Conservation (phyloP, 2,329 filamentous ascomycete genomes). For the Juglanconis sp. region DNA sequence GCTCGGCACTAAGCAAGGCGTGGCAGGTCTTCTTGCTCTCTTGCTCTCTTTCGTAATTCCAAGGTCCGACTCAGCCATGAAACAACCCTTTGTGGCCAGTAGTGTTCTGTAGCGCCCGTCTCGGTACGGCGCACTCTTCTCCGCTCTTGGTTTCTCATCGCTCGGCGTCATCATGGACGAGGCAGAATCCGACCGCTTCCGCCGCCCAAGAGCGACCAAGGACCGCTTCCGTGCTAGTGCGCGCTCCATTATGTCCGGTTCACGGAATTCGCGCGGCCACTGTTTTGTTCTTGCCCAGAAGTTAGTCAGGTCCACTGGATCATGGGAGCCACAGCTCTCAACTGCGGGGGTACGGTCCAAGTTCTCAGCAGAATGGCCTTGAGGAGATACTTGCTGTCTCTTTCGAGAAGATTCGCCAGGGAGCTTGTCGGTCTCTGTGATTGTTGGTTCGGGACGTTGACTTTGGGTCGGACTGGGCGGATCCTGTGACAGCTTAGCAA, state of each 20-base stretch:
- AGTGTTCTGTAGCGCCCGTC: slow-evolving; percentile 32
- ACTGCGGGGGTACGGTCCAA: too few relatives aligned
- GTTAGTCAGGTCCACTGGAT: neutral
- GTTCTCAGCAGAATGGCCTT: too few relatives aligned
- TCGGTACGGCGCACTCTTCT: slow-evolving; percentile 35
- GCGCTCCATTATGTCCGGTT: slow-evolving; percentile 6
- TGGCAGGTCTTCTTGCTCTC: too few relatives aligned
- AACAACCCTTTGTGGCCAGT: slow-evolving; percentile 38
- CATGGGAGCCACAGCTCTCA: too few relatives aligned
- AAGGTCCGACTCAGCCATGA: slow-evolving; percentile 33
- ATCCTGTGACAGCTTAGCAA: too few relatives aligned
- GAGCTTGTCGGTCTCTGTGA: neutral
- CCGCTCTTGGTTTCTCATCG: slow-evolving; percentile 35
- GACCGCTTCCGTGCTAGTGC: slow-evolving; percentile 10
- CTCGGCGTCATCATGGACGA: slow-evolving; percentile 30
- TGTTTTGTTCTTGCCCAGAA: slow-evolving; percentile 16
- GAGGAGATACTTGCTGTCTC: too few relatives aligned
- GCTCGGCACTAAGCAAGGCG: neutral
- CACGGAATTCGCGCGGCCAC: slow-evolving; percentile 14
- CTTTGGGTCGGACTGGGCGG: too few relatives aligned
- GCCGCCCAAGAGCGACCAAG: neutral
- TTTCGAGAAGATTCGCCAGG: neutral
- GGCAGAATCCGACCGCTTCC: slow-evolving; percentile 18
- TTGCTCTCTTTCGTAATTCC: slow-evolving; percentile 23
- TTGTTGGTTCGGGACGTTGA: too few relatives aligned